Evolutionary conservation across 106 monocot genomes (phyloP), one percentile per base, ranked within the genome.

Genomic region (Apostasia shenzhenica): DNA sequence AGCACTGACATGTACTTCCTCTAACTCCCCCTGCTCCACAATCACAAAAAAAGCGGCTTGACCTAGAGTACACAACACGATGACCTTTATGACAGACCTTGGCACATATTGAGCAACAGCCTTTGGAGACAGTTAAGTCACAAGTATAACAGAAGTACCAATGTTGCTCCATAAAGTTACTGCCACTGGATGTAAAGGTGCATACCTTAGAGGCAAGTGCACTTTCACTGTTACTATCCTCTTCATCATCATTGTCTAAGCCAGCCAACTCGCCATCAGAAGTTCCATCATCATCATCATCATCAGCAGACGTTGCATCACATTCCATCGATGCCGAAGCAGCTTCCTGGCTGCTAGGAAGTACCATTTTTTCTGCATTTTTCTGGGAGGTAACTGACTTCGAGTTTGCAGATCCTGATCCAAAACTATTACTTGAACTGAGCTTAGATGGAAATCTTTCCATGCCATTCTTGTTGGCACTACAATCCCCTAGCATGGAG

Each of bases 121-220:
- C 99, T 71, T 93, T 93, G 37, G 99, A 87, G 70, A 99, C 78
- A 47, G 92, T 99, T 71, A 99, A 66, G 64, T 99, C 99, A 88
- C 99, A 99, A 45, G 99, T 93, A 67, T 99, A 99, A 51, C 99
- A 99, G 67, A 99, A 99, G 53, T 99, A 99, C 99, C 99, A 99
- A 63, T 99, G 99, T 41, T 99, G 99, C 63, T 99, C 99, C 93
- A 99, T 93, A 65, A 99, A 99, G 72, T 90, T 99, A 66, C 89
- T 99, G 12, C 99, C 99, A 68, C 99, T 99, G 57, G 99, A 99
- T 69, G 99, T 99, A 67, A 93, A 99, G 73, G 99, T 93, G 85
- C 99, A 99, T 54, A 99, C 85, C 82, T 93, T 87, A 53, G 99
- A 87, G 38, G 99, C 99, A 71, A 99, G 81, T 66, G 78, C 75